Conservation (phyloP, 495 filamentous ascomycete genomes). For the Choiromyces venosus region DNA sequence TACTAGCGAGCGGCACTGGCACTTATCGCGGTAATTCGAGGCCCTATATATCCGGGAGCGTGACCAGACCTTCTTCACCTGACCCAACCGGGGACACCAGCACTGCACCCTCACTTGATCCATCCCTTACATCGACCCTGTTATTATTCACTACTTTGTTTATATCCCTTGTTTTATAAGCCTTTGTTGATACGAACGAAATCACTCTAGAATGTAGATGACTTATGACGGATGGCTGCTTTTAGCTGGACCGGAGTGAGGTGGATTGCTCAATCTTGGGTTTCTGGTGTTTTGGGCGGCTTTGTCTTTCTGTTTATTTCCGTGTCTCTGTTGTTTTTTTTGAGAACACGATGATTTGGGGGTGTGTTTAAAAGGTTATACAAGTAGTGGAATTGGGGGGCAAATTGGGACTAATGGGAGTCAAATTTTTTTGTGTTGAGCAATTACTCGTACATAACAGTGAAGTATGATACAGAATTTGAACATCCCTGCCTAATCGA, state of each 20-base stretch:
- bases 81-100: conserved; percentile 7
- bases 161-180: conserved; percentile 24
- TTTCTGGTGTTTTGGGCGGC: background rate
- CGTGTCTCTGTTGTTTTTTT: background rate
- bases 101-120: background rate
- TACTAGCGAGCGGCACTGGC: conserved; percentile 32
- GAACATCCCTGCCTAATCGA: background rate
- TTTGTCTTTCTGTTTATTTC: background rate
- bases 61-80: conserved; percentile 14
- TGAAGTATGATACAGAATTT: background rate
- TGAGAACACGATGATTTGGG: background rate
- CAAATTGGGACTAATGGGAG: background rate
- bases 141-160: background rate
- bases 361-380: background rate
- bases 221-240: background rate
- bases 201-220: background rate
- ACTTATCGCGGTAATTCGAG: conserved; percentile 9
- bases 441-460: background rate
- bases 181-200: background rate
- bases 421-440: background rate
- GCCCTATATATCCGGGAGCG: conserved; percentile 12
- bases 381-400: background rate
- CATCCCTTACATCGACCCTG: conserved; percentile 5
- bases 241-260: background rate
- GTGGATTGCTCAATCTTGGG: background rate